Evolutionary conservation across 345 rosid species (phyloP), one percentile per base, ranked within the genome.

Genomic region (Populus pruinosa): DNA sequence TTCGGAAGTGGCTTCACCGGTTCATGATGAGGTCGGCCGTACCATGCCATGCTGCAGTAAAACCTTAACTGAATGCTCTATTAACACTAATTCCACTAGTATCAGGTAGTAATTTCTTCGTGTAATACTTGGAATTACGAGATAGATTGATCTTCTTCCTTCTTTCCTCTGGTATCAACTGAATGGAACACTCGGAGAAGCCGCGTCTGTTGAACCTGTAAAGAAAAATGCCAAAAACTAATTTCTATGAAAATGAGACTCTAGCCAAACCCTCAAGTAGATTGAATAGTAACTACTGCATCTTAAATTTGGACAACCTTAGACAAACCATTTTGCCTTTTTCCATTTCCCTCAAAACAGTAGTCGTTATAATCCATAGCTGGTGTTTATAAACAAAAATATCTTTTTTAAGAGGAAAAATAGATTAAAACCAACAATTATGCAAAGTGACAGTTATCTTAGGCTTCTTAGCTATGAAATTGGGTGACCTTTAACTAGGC

Each of bases 191-290:
- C 79, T 93, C 94, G 6, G 82, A 61, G 87, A 92, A 95, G 68
- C 97, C 99, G 0, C 98, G 94, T 74, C 96, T 86, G 47, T 85
- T 91, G 73, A 91, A 91, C 96, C 96, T 91, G 84, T 39, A 75
- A 69, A 71, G 73, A 33, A 78, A 70, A 70, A 69, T 63, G 33
- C 35, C 21, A 8, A 31, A 53, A 47, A 12, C 76, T 67, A 67
- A 21, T 25, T 27, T 64, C 67, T 69, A 39, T 31, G 1, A 8
- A 11, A 36, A 10, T 55, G 27, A 8, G 2, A 27, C 10, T 25
- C 23, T 6, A 1, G 35, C 33, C 21, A 43, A 18, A 44, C 1
- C 9, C 7, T 44, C 17, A 70, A 21, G 49, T 1, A 47, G 53
- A 71, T 44, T 23, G 13, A 74, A 64, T 36, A 27, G 69, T 72